phyloP scores from a whole-genome alignment of 2,329 filamentous ascomycete genomes.

The Epichloe scottii region DNA sequence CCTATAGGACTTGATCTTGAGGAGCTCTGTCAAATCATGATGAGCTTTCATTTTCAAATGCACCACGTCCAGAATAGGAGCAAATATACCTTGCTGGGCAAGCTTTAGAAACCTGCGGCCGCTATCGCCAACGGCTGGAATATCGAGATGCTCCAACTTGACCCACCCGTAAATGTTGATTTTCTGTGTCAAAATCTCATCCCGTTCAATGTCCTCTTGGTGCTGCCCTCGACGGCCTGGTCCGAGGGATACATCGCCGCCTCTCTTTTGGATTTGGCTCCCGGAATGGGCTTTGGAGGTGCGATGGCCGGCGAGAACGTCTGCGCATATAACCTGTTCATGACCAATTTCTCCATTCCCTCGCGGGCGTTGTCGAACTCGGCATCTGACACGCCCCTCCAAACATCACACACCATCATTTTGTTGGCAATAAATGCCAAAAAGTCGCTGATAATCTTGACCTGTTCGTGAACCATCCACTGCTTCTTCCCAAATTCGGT shows the following conservation, averaged over 20 bases:
- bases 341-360: conserved; percentile 98
- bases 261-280: conserved; percentile 56
- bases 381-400: conserved; percentile 87
- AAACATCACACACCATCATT: conserved; percentile 95
- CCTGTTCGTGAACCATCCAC: conserved; percentile 99
- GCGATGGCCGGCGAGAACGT: conserved; percentile 94
- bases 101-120: conserved; percentile 78
- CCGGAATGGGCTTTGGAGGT: conserved; percentile 60
- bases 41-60: background rate
- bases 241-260: conserved; percentile 55
- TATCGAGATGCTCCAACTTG: conserved; percentile 84
- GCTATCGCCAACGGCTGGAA: conserved; percentile 70
- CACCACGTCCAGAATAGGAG: background rate
- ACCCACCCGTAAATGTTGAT: conserved; percentile 97
- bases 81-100: conserved; percentile 63
- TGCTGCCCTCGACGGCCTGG: conserved; percentile 89
- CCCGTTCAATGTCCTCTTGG: conserved; percentile 93
- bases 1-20: conserved; percentile 94
- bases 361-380: conserved; percentile 98
- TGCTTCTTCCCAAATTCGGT: conserved; percentile 93
- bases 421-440: conserved; percentile 94
- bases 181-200: conserved; percentile 92
- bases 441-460: conserved; percentile 97
- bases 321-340: conserved; percentile 92
- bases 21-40: conserved; percentile 49